These are phyloP conservation scores for Delphinella strobiligena DNA, from an alignment of 2,329 filamentous ascomycete species.

Conservation along the genomic window DNA sequence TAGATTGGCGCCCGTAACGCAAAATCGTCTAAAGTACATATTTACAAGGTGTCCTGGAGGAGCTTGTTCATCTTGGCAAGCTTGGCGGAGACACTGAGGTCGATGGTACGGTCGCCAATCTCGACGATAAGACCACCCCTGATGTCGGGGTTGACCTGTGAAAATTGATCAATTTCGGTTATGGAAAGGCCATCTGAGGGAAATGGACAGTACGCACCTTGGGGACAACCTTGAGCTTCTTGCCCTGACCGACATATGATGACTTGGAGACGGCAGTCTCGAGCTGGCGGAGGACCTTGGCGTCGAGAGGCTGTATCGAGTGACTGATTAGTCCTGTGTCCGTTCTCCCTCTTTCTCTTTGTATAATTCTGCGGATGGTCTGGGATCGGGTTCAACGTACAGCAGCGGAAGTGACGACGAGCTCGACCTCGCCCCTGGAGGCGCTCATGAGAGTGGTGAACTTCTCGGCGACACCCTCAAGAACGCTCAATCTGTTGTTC, in stretches of 20 bases:
- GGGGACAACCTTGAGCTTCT: conserved; percentile 96
- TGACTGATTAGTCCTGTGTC: conserved; percentile 11
- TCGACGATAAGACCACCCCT: conserved; percentile 89
- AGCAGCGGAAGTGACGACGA: conserved; percentile 80
- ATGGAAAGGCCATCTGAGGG: not conserved
- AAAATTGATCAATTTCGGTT: conserved; percentile 9
- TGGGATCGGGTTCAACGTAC: conserved; percentile 53
- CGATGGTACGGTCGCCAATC: conserved; percentile 94
- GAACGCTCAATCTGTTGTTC: conserved; percentile 84
- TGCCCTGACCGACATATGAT: conserved; percentile 72
- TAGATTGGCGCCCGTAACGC: not conserved
- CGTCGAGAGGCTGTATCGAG: conserved; percentile 60
- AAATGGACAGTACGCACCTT: conserved; percentile 43
- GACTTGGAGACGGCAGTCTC: conserved; percentile 86
- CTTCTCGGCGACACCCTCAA: conserved; percentile 76
- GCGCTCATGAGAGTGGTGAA: conserved; percentile 81
- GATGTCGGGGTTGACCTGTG: conserved; percentile 83
- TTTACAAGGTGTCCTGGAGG: conserved; percentile 92
- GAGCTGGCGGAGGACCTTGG: conserved; percentile 71
- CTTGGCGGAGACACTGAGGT: conserved; percentile 89
- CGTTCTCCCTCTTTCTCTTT: not conserved
- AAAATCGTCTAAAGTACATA: conserved; percentile 17
- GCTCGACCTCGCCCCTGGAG: conserved; percentile 82
- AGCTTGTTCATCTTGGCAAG: conserved; percentile 99
- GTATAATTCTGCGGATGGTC: not conserved